Conservation (phyloP, 192 early-diverging fungal genomes). For the Martensiomyces pterosporus region DNA sequence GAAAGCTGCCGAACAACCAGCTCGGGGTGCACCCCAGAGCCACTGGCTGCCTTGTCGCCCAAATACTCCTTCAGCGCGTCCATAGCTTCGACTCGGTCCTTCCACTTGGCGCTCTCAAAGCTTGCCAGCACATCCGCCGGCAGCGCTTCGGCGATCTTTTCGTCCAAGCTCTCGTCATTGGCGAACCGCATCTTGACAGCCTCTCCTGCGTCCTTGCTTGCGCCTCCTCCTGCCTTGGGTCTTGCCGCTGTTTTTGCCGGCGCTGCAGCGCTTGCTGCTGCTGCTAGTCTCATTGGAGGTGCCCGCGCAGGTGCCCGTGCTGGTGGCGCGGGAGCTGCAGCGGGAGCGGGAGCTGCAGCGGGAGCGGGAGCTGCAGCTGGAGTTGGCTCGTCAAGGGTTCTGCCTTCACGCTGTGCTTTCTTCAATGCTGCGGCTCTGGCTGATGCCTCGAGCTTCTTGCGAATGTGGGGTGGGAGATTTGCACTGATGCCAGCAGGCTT, state of each 20-base stretch:
- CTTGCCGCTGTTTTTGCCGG: constrained; percentile 33
- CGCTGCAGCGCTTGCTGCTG: constrained; percentile 24
- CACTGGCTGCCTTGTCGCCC: constrained; percentile 44
- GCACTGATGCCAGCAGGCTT: constrained; percentile 22
- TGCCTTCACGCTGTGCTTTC: constrained; percentile 48
- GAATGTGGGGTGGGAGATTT: constrained; percentile 45
- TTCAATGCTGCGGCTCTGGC: constrained; percentile 45
- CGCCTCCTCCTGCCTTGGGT: constrained; percentile 9
- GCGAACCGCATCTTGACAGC: constrained; percentile 65
- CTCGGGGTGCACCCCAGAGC: constrained; percentile 67
- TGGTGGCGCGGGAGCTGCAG: constrained; percentile 15
- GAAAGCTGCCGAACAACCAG: constrained; percentile 73
- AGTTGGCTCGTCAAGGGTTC: constrained; percentile 20
- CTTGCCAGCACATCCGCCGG: constrained; percentile 57
- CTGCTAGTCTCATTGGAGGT: constrained; percentile 22
- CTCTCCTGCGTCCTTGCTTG: constrained; percentile 48
- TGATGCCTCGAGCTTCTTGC: constrained; percentile 51
- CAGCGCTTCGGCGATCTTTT: constrained; percentile 59
- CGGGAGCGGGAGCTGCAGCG: constrained; percentile 2
- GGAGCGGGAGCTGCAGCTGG: constrained; percentile 20
- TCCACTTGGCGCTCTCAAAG: constrained; percentile 78
- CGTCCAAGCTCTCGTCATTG: constrained; percentile 63
- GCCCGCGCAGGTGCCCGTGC: constrained; percentile 30
- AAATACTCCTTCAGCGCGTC: constrained; percentile 71
- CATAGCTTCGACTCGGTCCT: constrained; percentile 81